These are phyloP conservation scores for Prosopis cineraria DNA, from an alignment of 306 rosid species.

Conservation along the genomic window DNA sequence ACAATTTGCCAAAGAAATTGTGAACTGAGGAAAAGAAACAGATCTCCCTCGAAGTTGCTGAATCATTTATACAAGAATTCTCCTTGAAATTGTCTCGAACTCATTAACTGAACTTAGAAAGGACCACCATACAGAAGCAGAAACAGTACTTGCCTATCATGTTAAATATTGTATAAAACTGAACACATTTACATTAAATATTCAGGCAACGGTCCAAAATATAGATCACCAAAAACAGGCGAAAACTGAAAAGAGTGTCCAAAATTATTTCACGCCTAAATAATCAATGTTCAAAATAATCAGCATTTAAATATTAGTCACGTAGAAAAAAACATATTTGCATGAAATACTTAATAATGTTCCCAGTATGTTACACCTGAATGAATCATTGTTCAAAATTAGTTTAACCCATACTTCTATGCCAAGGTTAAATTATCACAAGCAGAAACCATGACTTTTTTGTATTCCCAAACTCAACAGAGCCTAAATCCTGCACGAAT, in stretches of 20 bases:
- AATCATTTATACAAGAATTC: background rate
- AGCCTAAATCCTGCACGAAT: slow-evolving; percentile 7
- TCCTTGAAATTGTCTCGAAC: background rate
- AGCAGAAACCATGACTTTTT: background rate
- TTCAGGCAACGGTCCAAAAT: background rate
- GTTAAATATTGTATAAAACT: background rate
- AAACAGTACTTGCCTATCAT: background rate
- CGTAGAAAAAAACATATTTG: background rate
- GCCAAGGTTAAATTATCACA: background rate
- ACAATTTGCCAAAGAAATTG: background rate
- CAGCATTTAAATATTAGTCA: background rate
- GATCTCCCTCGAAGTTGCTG: background rate
- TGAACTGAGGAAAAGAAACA: slow-evolving; percentile 15
- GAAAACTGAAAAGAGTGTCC: background rate
- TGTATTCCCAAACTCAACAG: background rate
- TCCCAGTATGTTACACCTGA: background rate
- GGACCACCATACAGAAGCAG: slow-evolving; percentile 3
- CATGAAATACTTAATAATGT: background rate
- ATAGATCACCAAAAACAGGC: background rate
- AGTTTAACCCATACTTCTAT: background rate
- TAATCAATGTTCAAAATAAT: slow-evolving; percentile 15
- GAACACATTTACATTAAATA: background rate
- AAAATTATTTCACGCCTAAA: background rate
- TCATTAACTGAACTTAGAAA: background rate
- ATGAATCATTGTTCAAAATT: background rate